Conservation (phyloP, 345 rosid genomes). For the Excoecaria agallocha region DNA sequence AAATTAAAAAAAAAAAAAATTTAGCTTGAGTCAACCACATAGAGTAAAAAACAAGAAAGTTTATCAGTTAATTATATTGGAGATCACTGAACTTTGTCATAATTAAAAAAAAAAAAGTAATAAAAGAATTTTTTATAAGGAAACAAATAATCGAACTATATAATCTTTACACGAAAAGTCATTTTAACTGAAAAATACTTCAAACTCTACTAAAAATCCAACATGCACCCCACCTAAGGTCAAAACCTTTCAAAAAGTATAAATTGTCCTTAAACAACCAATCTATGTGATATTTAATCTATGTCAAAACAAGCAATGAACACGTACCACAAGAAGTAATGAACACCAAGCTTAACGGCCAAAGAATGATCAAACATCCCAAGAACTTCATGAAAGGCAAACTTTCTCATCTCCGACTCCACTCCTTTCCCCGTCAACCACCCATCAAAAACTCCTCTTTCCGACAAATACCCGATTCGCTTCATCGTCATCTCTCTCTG, state of each 20-base stretch:
- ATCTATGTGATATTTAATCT: too few species aligned
- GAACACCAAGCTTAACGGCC: constrained; percentile 70
- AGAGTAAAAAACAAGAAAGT: neutral
- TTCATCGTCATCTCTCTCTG: constrained; percentile 83
- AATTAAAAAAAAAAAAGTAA: too few species aligned
- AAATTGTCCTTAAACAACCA: too few species aligned
- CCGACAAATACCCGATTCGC: constrained; percentile 55
- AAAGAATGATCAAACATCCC: constrained; percentile 70
- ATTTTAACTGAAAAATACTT: too few species aligned
- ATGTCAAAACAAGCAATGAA: neutral
- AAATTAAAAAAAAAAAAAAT: neutral
- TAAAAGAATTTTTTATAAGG: too few species aligned
- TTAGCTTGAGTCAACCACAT: neutral
- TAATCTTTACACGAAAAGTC: too few species aligned
- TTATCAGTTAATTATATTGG: neutral
- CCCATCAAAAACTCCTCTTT: constrained; percentile 61
- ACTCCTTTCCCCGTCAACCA: constrained; percentile 66
- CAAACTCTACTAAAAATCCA: too few species aligned
- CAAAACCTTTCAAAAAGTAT: too few species aligned
- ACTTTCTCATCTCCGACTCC: constrained; percentile 57
- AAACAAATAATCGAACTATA: too few species aligned
- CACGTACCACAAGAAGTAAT: constrained; percentile 69
- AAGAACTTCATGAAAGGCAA: constrained; percentile 55
- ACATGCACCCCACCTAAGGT: too few species aligned
- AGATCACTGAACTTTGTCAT: too few species aligned